These are phyloP conservation scores for Tetraselmis striata DNA, from an alignment of 139 green algal genomes.

Conservation along the genomic window DNA sequence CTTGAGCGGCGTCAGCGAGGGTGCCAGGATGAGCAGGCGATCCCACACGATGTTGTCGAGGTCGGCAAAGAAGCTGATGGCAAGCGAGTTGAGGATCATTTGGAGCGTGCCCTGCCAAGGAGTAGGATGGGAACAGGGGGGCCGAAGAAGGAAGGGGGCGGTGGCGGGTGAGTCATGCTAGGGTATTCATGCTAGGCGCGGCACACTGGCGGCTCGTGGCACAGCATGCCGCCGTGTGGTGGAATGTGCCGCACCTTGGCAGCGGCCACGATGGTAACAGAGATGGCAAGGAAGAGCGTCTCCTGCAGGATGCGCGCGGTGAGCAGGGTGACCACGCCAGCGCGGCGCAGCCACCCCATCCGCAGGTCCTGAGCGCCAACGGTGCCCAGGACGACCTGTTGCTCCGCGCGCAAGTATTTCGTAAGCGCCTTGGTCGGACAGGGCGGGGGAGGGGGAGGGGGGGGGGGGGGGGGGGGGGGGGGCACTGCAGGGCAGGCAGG, in stretches of 20 bases:
- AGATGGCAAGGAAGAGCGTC: background rate
- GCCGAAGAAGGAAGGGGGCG: background rate
- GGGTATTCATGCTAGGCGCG: no score
- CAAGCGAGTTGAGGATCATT: background rate
- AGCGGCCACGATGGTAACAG: background rate
- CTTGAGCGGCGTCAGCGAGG: background rate
- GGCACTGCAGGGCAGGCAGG: background rate
- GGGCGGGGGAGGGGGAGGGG: no score
- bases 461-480: no score
- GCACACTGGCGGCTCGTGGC: no score
- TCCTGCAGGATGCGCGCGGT: background rate
- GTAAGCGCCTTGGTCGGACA: no score
- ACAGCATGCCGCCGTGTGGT: no score
- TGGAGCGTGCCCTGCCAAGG: background rate
- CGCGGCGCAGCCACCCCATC: background rate
- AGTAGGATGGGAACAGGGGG: background rate
- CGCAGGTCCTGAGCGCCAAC: background rate
- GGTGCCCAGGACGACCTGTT: background rate
- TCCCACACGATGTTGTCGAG: background rate
- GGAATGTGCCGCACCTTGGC: background rate
- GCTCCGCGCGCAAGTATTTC: no score
- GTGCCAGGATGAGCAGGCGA: background rate
- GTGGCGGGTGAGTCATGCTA: no score
- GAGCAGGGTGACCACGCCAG: background rate
- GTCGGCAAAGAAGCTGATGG: background rate